phyloP scores from a whole-genome alignment of 257 asterid species.

The Leptodermis oblonga region DNA sequence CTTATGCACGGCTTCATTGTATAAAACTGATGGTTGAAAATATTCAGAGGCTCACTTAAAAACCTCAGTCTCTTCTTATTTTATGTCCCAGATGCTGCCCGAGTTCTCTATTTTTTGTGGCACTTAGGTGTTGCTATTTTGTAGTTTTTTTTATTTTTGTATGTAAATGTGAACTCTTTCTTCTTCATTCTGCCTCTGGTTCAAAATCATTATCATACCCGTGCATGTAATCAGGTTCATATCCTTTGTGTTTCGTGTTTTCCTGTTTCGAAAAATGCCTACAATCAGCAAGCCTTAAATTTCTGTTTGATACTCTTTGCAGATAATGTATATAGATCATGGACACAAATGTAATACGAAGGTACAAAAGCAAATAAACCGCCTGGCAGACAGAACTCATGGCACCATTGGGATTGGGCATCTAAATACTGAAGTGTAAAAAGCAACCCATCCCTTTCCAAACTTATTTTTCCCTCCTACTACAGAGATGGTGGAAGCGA shows the following conservation, averaged over 20 bases:
- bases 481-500: background rate
- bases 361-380: background rate
- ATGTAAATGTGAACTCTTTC: background rate
- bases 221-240: too few relatives aligned
- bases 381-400: slow-evolving; percentile 2
- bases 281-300: background rate
- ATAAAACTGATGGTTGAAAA: background rate
- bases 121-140: background rate
- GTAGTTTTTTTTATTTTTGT: background rate
- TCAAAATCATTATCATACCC: background rate
- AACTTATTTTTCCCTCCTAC: background rate
- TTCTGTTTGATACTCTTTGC: background rate
- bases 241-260: too few relatives aligned
- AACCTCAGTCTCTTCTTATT: background rate
- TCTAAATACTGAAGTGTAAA: slow-evolving; percentile 5
- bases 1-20: background rate
- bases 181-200: background rate
- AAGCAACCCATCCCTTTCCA: background rate
- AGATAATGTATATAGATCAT: slow-evolving; percentile 12
- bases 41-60: background rate
- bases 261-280: background rate
- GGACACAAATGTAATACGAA: background rate
- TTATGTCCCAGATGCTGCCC: background rate
- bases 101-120: background rate
- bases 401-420: background rate